Conservation (phyloP, 2,329 filamentous ascomycete genomes). For the Hypoxylon sp. region DNA sequence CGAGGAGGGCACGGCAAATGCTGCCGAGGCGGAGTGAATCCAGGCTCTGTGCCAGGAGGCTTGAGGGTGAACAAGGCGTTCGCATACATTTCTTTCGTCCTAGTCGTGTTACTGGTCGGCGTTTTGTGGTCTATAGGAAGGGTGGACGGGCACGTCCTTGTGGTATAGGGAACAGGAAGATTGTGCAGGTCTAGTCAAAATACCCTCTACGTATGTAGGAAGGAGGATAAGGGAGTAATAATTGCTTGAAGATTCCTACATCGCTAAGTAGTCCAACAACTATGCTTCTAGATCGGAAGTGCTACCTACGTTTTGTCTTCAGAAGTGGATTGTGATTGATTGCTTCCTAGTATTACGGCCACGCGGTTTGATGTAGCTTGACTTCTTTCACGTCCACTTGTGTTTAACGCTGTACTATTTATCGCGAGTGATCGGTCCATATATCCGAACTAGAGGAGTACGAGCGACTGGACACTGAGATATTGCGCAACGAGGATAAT, state of each 20-base stretch:
- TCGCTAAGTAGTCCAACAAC: background rate
- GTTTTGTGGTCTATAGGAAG: slow-evolving; percentile 26
- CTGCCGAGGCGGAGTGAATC: slow-evolving; percentile 16
- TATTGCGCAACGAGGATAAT: slow-evolving; percentile 9
- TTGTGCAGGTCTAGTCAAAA: slow-evolving; percentile 24
- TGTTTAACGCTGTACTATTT: background rate
- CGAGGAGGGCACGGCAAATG: slow-evolving; percentile 42
- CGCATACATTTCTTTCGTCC: slow-evolving; percentile 15
- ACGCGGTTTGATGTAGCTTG: background rate
- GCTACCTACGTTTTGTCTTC: background rate
- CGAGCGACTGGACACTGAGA: background rate
- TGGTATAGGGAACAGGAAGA: slow-evolving; percentile 29
- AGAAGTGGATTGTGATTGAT: background rate
- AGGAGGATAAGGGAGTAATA: slow-evolving; percentile 22
- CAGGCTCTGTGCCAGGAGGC: background rate
- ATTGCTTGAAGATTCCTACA: background rate
- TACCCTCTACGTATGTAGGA: slow-evolving; percentile 8
- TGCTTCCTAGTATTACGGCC: background rate
- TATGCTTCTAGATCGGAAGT: slow-evolving; percentile 1
- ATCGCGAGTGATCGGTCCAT: slow-evolving; percentile 2
- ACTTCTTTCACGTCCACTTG: background rate
- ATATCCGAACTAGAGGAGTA: background rate
- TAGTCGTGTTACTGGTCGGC: slow-evolving; percentile 24
- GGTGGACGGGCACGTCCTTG: slow-evolving; percentile 8
- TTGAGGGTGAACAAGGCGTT: slow-evolving; percentile 17